Evolutionary conservation across 345 rosid species (phyloP).

Genomic region (Linum usitatissimum): DNA sequence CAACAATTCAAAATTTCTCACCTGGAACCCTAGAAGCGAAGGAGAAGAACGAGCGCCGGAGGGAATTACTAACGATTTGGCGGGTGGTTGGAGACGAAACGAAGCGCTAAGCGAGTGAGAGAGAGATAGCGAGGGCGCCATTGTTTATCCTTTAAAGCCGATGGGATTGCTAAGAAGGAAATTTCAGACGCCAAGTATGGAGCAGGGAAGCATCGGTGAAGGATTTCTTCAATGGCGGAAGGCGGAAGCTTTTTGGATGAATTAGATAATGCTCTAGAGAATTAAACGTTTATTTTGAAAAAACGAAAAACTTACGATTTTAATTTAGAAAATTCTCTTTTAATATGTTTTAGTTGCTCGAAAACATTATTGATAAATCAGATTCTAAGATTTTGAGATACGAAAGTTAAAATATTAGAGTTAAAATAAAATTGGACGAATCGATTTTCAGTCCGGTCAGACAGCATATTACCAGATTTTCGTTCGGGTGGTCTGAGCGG

Average conservation of each 20-base stretch:
- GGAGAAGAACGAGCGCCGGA: constrained; percentile 10
- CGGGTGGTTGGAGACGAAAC: constrained; percentile 13
- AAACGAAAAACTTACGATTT: too few relatives aligned
- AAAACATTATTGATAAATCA: too few relatives aligned
- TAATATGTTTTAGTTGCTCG: too few relatives aligned
- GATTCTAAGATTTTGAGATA: too few relatives aligned
- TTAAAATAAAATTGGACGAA: too few relatives aligned
- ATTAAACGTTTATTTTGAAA: too few relatives aligned
- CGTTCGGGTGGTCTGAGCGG: too few relatives aligned
- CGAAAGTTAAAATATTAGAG: too few relatives aligned
- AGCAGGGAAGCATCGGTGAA: not conserved
- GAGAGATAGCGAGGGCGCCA: constrained; percentile 16
- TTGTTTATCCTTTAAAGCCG: constrained; percentile 4
- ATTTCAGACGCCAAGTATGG: not conserved
- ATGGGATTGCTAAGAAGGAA: not conserved
- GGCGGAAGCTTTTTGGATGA: not conserved
- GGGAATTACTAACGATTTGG: constrained; percentile 7
- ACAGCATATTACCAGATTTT: too few relatives aligned
- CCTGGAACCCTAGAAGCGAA: constrained; percentile 17
- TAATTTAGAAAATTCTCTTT: too few relatives aligned
- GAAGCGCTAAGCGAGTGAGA: constrained; percentile 20
- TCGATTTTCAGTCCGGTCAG: too few relatives aligned
- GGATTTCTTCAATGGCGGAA: not conserved
- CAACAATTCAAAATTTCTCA: constrained; percentile 1
- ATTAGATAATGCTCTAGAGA: too few relatives aligned